Percentiles rank a stretch among this genome's conserved stretches.
These are phyloP conservation scores for Aspergillus baeticus DNA, from an alignment of 495 filamentous ascomycete genomes.

Conservation along the genomic window DNA sequence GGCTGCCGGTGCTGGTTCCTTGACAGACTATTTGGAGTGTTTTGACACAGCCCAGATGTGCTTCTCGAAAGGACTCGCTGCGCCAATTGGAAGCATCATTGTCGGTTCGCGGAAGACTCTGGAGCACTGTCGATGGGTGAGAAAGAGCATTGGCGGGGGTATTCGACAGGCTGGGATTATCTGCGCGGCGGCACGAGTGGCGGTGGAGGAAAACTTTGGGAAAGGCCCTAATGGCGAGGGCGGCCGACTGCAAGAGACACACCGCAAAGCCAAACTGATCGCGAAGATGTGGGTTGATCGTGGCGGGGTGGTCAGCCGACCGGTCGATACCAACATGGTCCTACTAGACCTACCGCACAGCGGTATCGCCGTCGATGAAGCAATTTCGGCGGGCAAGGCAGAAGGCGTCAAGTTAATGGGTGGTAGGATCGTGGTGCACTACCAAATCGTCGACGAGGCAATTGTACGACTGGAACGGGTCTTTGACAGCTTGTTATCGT, in stretches of 20 bases:
- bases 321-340: slow-evolving; percentile 75
- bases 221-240: slow-evolving; percentile 49
- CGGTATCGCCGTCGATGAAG: background rate
- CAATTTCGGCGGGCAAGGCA: slow-evolving; percentile 10
- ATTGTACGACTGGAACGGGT: slow-evolving; percentile 17
- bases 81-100: slow-evolving; percentile 72
- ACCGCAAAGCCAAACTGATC: slow-evolving; percentile 57
- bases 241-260: slow-evolving; percentile 54
- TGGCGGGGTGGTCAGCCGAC: slow-evolving; percentile 26
- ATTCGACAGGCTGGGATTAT: slow-evolving; percentile 57
- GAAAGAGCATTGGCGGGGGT: slow-evolving; percentile 76
- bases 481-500: slow-evolving; percentile 13
- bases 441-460: slow-evolving; percentile 17
- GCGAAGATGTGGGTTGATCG: slow-evolving; percentile 53
- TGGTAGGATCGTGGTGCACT: slow-evolving; percentile 24
- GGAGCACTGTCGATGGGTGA: slow-evolving; percentile 62
- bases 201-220: slow-evolving; percentile 50
- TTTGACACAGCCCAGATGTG: slow-evolving; percentile 75
- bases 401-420: slow-evolving; percentile 22
- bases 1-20: slow-evolving; percentile 46
- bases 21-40: slow-evolving; percentile 61
- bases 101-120: slow-evolving; percentile 58
- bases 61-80: slow-evolving; percentile 78
- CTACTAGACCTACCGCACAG: slow-evolving; percentile 64
- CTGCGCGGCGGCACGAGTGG: slow-evolving; percentile 29